Evolutionary conservation across 345 rosid species (phyloP), one percentile per base, ranked within the genome.

Genomic region (Combretum micranthum): DNA sequence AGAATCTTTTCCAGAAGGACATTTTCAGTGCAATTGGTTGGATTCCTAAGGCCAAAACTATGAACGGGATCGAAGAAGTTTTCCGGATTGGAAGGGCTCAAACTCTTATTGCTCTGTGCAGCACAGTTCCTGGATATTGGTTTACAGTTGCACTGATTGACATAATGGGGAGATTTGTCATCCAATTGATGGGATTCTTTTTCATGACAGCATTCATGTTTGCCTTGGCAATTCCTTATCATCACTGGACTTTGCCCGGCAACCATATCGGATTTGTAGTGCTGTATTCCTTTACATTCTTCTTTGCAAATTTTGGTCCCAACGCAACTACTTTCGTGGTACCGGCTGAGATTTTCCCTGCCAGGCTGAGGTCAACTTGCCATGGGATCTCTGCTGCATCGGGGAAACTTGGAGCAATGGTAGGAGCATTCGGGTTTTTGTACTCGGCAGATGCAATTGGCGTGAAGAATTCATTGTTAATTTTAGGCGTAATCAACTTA

Each of bases 101-200:
- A 62, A 80, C 82, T 13, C 72, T 80, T 2, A 80, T 80, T 8
- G 86, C 86, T 7, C 74, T 83, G 1, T 73, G 80, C 58, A 77
- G 88, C 26, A 82, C 84, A 0, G 83, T 82, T 0, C 90, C 90
- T 0, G 95, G 95, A 2, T 84, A 84, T 50, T 82, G 88, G 86
- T 81, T 84, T 65, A 86, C 85, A 0, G 95, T 87, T 0, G 68
- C 69, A 0, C 57, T 87, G 17, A 87, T 84, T 5, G 91, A 87
- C 47, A 65, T 1, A 19, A 64, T 86, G 0, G 94, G 94, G 42
- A 64, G 87, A 26, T 80, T 87, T 15, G 53, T 69, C 0, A 77
- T 83, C 57, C 88, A 83, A 26, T 54, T 83, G 47, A 77, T 77
- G 77, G 85, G 85, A 1, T 82, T 82, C 79, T 82, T 82, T 72